phyloP scores from a whole-genome alignment of 441 rosid genomes.

The Mallotus repandus region DNA sequence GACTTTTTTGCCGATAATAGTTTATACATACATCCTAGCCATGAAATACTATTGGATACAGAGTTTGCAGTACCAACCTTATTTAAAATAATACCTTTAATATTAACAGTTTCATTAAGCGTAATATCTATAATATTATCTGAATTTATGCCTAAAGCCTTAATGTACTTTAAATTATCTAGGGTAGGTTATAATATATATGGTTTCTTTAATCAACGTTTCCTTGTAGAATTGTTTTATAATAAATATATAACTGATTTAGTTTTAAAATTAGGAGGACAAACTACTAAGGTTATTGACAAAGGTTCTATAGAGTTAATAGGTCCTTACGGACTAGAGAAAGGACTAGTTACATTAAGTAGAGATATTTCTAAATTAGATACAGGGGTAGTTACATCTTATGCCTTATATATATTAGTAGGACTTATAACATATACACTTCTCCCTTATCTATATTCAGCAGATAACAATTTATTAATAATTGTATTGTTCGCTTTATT shows the following conservation, averaged over 20 bases:
- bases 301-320: constrained; percentile 10
- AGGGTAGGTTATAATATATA: constrained; percentile 5
- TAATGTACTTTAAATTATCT: not conserved
- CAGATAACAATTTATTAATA: not conserved
- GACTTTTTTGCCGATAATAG: too few relatives aligned
- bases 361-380: not conserved
- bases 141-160: not conserved
- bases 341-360: not conserved
- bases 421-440: constrained; percentile 2
- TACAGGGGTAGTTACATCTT: constrained; percentile 1
- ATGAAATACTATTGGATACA: too few relatives aligned
- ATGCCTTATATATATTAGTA: constrained; percentile 10
- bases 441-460: not conserved
- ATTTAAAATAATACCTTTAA: constrained; percentile 7
- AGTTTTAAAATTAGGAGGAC: constrained; percentile 11
- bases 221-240: constrained; percentile 10
- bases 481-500: too few relatives aligned
- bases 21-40: too few relatives aligned
- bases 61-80: constrained; percentile 11
- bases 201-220: constrained; percentile 14
- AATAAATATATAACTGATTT: constrained; percentile 12
- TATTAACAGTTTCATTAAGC: not conserved
- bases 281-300: too few relatives aligned
- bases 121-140: not conserved
- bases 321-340: constrained; percentile 12